Evolutionary conservation across 2,329 filamentous ascomycete species (phyloP).

Genomic region (Ophiostoma ulmi): DNA sequence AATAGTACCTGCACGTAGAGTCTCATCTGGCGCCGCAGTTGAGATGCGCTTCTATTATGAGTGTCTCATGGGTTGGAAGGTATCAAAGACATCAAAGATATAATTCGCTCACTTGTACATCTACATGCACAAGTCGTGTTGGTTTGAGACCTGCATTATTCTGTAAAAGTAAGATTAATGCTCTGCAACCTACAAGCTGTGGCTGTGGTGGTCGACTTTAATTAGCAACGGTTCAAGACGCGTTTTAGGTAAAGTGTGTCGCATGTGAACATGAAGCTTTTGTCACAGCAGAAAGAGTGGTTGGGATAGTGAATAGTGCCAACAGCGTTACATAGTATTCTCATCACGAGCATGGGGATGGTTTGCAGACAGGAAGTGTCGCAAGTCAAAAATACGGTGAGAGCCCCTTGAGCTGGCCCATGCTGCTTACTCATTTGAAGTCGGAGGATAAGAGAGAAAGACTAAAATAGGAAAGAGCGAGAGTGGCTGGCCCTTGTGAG

Average conservation of each 20-base stretch:
- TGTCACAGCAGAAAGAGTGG: not conserved
- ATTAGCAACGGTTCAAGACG: not conserved
- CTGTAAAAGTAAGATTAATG: not conserved
- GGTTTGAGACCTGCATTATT: not conserved
- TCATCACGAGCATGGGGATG: not conserved
- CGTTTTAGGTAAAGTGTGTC: not conserved
- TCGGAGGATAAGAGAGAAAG: not conserved
- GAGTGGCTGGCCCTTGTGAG: not conserved
- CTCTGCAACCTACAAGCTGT: not conserved
- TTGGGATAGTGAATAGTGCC: not conserved
- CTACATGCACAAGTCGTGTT: not conserved
- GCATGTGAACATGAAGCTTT: not conserved
- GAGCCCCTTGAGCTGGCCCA: not conserved
- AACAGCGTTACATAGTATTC: slow-evolving; percentile 2
- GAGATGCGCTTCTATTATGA: not conserved
- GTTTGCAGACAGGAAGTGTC: slow-evolving; percentile 1
- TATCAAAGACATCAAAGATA: not conserved
- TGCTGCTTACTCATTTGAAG: not conserved
- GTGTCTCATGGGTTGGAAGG: not conserved
- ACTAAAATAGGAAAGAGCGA: not conserved
- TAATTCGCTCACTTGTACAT: not conserved
- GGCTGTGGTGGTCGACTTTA: not conserved
- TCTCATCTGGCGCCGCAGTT: not conserved
- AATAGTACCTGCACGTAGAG: not conserved
- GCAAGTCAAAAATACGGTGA: slow-evolving; percentile 8